These are phyloP conservation scores for Heliamphora pulchella DNA, from an alignment of 179 eudicot species.

Conservation along the genomic window DNA sequence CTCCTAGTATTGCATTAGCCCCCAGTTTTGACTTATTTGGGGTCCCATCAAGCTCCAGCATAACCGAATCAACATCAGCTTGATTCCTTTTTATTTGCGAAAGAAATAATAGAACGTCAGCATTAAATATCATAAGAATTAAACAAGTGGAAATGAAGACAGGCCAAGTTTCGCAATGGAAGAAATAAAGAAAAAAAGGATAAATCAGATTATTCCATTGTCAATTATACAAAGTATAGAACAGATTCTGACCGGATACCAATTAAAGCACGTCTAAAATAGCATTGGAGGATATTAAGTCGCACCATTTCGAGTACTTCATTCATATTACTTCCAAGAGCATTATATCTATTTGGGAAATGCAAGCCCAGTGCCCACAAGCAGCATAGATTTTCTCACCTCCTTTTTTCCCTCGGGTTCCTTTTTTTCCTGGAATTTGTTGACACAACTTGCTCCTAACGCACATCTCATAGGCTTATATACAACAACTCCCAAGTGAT, in stretches of 20 bases:
- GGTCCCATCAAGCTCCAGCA: conserved; percentile 93
- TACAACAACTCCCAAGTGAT: not conserved
- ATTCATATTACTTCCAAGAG: not conserved
- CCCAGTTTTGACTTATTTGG: conserved; percentile 86
- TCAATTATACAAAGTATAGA: not conserved
- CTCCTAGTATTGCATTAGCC: conserved; percentile 93
- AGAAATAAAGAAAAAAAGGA: not conserved
- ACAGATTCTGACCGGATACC: not conserved
- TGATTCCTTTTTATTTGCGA: conserved; percentile 47
- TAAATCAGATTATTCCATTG: not conserved
- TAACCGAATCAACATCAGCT: conserved; percentile 64
- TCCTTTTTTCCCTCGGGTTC: not conserved
- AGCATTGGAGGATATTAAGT: not conserved
- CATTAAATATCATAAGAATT: not conserved
- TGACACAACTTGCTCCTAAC: not conserved
- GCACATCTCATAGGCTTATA: not conserved
- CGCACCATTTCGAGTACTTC: not conserved
- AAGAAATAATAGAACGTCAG: conserved; percentile 15
- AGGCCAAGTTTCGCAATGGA: not conserved
- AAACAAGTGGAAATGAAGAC: not conserved
- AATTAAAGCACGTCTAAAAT: not conserved
- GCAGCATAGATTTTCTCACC: not conserved
- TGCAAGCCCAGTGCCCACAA: too few species aligned
- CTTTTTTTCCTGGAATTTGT: not conserved
- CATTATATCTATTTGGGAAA: not conserved